Conservation (phyloP, 805 yeast species). For the Sungouiozyma ichnusensis region DNA sequence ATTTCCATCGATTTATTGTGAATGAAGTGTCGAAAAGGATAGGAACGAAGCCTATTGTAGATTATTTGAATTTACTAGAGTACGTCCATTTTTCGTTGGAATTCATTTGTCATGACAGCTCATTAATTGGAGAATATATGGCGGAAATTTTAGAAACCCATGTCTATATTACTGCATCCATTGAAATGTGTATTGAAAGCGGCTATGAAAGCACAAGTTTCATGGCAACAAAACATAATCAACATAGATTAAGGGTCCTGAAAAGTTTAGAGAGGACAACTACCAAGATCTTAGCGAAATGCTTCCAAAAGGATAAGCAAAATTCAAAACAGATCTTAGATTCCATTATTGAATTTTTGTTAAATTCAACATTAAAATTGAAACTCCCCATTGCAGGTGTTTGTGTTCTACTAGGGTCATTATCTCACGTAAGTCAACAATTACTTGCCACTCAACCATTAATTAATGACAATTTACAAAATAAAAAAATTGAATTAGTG, state of each 20-base stretch:
- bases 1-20: conserved; percentile 33
- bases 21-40: conserved; percentile 24
- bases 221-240: conserved; percentile 20
- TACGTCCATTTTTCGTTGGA: conserved; percentile 41
- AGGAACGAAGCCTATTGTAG: conserved; percentile 42
- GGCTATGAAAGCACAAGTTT: conserved; percentile 13
- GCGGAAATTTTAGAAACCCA: conserved; percentile 35
- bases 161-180: conserved; percentile 22
- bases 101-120: conserved; percentile 13
- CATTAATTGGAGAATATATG: conserved; percentile 21
- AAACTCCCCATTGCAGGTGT: conserved; percentile 29
- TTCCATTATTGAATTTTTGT: conserved; percentile 5
- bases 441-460: conserved; percentile 15
- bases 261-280: conserved; percentile 27
- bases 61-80: conserved; percentile 44
- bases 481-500: conserved; percentile 13
- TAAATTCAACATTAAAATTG: conserved; percentile 10
- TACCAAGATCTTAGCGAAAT: conserved; percentile 16
- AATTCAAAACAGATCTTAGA: conserved; percentile 8
- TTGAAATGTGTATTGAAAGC: conserved; percentile 18
- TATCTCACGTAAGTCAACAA: conserved; percentile 25
- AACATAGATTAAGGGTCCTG: conserved; percentile 34
- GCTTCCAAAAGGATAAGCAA: conserved; percentile 13
- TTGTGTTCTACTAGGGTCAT: conserved; percentile 29
- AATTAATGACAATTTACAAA: conserved; percentile 14